Percentiles rank a stretch among this genome's conserved stretches.
These are phyloP conservation scores for Mucor velutinosus DNA, from an alignment of 371 early-diverging fungal species.

Conservation along the genomic window DNA sequence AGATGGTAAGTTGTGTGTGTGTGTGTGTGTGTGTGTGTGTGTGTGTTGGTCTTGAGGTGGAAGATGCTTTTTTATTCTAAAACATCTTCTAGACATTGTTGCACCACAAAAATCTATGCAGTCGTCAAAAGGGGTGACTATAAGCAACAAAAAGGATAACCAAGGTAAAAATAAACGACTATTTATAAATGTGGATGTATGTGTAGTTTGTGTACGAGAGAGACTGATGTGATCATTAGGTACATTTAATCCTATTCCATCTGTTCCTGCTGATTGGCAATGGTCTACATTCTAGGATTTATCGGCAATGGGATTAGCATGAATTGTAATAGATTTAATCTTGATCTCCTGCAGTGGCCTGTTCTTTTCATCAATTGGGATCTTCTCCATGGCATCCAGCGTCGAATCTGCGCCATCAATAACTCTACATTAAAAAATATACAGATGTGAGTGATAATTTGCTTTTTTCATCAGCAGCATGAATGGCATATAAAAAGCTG, in stretches of 20 bases:
- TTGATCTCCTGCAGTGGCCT: constrained; percentile 83
- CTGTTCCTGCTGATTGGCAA: constrained; percentile 39
- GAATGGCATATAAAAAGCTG: background rate
- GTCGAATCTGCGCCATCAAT: constrained; percentile 89
- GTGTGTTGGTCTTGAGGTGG: background rate
- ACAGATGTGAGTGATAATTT: background rate
- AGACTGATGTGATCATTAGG: background rate
- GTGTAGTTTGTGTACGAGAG: too few relatives aligned
- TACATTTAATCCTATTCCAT: constrained; percentile 28
- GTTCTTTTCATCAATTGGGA: constrained; percentile 85
- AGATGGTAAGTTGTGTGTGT: constrained; percentile 37
- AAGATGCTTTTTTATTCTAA: background rate
- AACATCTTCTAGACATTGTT: constrained; percentile 38
- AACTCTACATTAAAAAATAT: constrained; percentile 52
- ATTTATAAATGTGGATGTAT: background rate
- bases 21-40: too few relatives aligned
- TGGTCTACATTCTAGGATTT: constrained; percentile 41
- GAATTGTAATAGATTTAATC: constrained; percentile 82
- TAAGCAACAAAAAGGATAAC: constrained; percentile 22
- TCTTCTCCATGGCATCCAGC: constrained; percentile 83
- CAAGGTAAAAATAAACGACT: constrained; percentile 14
- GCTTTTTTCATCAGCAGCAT: background rate
- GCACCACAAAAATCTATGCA: constrained; percentile 20
- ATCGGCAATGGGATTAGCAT: constrained; percentile 96
- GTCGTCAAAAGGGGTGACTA: constrained; percentile 28